Conservation (phyloP, 345 rosid species). For the Eucalyptus viminalis region DNA sequence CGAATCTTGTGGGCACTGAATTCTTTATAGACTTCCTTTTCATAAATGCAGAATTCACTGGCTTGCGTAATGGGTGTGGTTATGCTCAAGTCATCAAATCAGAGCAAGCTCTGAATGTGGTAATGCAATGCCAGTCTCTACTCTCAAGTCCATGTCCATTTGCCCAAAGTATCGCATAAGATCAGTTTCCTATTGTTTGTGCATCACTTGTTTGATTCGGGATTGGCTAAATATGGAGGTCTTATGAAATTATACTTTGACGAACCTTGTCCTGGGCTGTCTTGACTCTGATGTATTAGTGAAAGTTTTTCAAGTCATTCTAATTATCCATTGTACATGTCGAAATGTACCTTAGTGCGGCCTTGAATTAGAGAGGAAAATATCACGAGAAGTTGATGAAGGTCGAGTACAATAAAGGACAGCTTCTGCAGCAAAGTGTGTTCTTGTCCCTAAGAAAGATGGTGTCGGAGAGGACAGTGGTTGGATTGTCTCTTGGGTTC, state of each 20-base stretch:
- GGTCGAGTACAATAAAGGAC: too few relatives aligned
- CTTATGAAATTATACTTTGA: too few relatives aligned
- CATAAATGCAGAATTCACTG: conserved; percentile 16
- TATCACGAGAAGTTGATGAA: too few relatives aligned
- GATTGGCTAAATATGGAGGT: conserved; percentile 12
- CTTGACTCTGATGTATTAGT: too few relatives aligned
- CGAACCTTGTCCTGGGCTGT: too few relatives aligned
- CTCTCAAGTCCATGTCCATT: background rate
- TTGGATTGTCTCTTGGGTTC: conserved; percentile 36
- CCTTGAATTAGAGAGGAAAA: too few relatives aligned
- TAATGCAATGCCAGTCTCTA: conserved; percentile 1
- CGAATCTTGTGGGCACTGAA: conserved; percentile 1
- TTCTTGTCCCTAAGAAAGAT: conserved; percentile 5
- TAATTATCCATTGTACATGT: too few relatives aligned
- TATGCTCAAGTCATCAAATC: conserved; percentile 19
- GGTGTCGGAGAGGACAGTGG: conserved; percentile 29
- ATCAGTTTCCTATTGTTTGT: background rate
- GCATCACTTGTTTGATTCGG: background rate
- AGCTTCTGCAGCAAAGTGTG: too few relatives aligned
- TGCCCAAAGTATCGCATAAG: background rate
- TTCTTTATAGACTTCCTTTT: conserved; percentile 34
- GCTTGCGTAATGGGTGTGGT: conserved; percentile 21
- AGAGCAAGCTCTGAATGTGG: conserved; percentile 26
- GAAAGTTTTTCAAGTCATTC: too few relatives aligned
- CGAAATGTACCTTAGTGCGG: too few relatives aligned